phyloP scores from a whole-genome alignment of 2,329 filamentous ascomycete species.

The Microdochium trichocladiopsis region DNA sequence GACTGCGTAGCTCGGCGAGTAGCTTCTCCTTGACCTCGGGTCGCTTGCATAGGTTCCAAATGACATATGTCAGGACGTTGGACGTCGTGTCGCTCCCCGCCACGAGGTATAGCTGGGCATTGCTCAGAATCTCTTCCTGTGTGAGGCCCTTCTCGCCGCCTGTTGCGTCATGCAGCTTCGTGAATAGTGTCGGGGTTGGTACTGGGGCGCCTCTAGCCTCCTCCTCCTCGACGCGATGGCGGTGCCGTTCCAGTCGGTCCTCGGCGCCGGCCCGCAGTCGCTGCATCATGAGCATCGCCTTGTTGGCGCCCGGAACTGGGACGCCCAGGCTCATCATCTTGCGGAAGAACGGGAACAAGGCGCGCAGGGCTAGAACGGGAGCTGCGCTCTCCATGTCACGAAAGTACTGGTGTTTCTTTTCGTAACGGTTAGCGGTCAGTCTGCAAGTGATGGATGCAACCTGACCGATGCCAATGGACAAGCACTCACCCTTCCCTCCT shows the following conservation, averaged over 20 bases:
- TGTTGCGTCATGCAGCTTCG: constrained; percentile 25
- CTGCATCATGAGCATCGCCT: constrained; percentile 1
- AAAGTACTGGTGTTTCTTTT: constrained; percentile 31
- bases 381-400: constrained; percentile 25
- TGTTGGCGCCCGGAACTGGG: constrained; percentile 17
- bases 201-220: neutral
- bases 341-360: constrained; percentile 20
- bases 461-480: constrained; percentile 24
- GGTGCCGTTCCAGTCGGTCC: constrained; percentile 14
- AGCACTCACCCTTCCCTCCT: constrained; percentile 26
- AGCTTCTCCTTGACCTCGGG: constrained; percentile 8
- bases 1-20: constrained; percentile 8
- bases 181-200: constrained; percentile 23
- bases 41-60: constrained; percentile 14
- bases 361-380: constrained; percentile 11
- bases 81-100: constrained; percentile 34
- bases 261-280: constrained; percentile 16
- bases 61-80: constrained; percentile 27
- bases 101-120: constrained; percentile 17
- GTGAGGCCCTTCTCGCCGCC: constrained; percentile 12
- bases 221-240: constrained; percentile 5
- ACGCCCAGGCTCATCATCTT: constrained; percentile 10
- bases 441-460: neutral
- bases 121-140: neutral
- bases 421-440: neutral